Evolutionary conservation across 768 basidiomycete species (phyloP), one percentile per base, ranked within the genome.

Genomic region (Mycena albidolilacea): DNA sequence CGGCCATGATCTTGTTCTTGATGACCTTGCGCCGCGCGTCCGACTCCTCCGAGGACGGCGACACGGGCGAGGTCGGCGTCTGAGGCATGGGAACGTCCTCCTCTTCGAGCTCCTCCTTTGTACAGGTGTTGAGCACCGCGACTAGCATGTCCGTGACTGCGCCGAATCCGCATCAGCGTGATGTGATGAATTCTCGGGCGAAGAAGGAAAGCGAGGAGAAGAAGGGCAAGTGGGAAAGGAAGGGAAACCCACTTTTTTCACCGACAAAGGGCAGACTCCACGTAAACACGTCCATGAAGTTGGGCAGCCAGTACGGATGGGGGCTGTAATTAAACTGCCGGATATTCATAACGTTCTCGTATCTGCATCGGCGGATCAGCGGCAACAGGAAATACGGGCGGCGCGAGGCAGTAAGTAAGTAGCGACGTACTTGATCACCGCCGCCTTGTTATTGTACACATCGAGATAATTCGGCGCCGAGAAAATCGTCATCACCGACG

Each of bases 261-360:
- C 97, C 98, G 5, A 99, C 98, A 79, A 99, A 99, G 0, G 98
- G 98, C 72, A 99, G 82, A 85, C 93, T 95, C 98, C 98, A 99
- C 0, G 98, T 98, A 80, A 99, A 99, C 23, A 97, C 97, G 78
- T 99, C 97, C 97, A 99, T 98, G 79, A 99, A 99, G 83, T 99
- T 99, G 3, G 98, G 98, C 69, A 99, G 85, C 97, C 97, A 99
- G 81, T 98, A 99, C 14, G 93, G 93, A 76, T 98, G 97, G 17
- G 97, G 97, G 4, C 93, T 94, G 81, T 93, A 96, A 83, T 98
- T 98, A 86, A 98, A 99, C 80, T 99, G 97, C 60, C 97, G 91
- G 78, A 98, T 98, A 82, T 98, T 98, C 92, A 98, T 95, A 63
- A 97, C 97, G 79, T 95, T 96, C 84, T 98, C 98, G 79, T 99